Evolutionary conservation across 75 land plant species (phyloP), one percentile per base, ranked within the genome.

Genomic region (Pseudotsuga menziesii): DNA sequence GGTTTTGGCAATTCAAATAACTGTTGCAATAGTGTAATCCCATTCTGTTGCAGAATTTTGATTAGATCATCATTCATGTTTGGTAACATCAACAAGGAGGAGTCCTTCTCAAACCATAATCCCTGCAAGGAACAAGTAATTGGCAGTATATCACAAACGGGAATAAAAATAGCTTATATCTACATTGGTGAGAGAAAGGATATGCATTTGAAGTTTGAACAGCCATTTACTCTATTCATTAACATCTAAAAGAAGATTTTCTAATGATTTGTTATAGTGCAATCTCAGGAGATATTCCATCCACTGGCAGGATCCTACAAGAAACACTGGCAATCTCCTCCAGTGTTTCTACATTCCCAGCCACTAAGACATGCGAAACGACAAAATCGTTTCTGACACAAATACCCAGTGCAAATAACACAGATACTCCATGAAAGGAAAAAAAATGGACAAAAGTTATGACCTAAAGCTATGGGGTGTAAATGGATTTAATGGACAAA

Each of bases 21-120:
- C 57, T 92, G 86, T 72, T 85, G 83, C 70, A 94, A 70, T 66
- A 55, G 77, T 26, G 69, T 72, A 22, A 94, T 80, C 57, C 91
- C 91, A 55, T 58, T 80, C 35, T 80, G 54, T 60, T 57, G 80
- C 56, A 96, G 80, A 35, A 58, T 58, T 67, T 76, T 72, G n/a
- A 82, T 29, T 36, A 90, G 88, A 36, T 83, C 83, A 58, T 73
- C 70, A 70, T 78, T 90, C 81, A 92, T 88, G 83, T 88, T 83
- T 32, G 99, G 99, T 75, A 96, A 61, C 99, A 96, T 94, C 83
- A 83, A 78, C 22, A 94, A 75, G 3, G 88, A 59, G 48, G 89
- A 84, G 69, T 83, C 86, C 48, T 75, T 77, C 19, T 83, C 89
- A 83, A 79, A 90, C 99, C 95, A 92, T 69, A 88, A 75, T 35